Evolutionary conservation across 805 yeast genomes (phyloP), one percentile per base, ranked within the genome.

Genomic region (Aciculoconidium aculeatum): DNA sequence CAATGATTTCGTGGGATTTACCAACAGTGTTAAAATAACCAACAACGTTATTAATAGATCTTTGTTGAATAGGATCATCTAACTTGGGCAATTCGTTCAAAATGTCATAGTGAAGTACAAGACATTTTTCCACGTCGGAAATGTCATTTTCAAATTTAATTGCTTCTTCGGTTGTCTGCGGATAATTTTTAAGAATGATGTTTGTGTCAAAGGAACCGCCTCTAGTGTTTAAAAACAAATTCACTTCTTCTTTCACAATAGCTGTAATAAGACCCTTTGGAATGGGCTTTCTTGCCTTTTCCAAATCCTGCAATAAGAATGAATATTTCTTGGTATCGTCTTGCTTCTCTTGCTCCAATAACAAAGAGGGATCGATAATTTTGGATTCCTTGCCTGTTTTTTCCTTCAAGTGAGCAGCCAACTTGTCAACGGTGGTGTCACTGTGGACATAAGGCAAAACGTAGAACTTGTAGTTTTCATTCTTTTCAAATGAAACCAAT

Each of bases 81-180:
- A 32, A 37, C 10, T 35, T 31, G 1, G 42, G 22, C 16, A 51
- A 30, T 18, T 49, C 47, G 14, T 49, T 39, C 11, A 36, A 25
- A 5, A 57, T 37, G 15, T 64, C 70, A 3, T 49, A 39, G 35
- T 51, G 41, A 9, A 58, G 40, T 15, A 63, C 51, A 22, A 75
- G 30, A 37, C 65, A 53, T 28, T 65, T 61, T 33, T 61, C 51
- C 28, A 70, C 53, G 7, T 67, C 66, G 2, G 77, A 68, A 15
- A 81, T 65, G 35, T 80, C 84, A 41, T 76, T 81, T 49, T 82
- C 92, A 39, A 82, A 82, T 43, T 72, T 75, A 30, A 77, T 71
- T 3, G 85, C 80, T 36, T 81, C 88, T 27, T 71, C 71, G 21
- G 82, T 67, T 14, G 65, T 61, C 27, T 62, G 66, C 3, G 90